Evolutionary conservation across 1,139 yeast genomes (phyloP), one percentile per base, ranked within the genome.

Genomic region (Hanseniaspora uvarum): DNA sequence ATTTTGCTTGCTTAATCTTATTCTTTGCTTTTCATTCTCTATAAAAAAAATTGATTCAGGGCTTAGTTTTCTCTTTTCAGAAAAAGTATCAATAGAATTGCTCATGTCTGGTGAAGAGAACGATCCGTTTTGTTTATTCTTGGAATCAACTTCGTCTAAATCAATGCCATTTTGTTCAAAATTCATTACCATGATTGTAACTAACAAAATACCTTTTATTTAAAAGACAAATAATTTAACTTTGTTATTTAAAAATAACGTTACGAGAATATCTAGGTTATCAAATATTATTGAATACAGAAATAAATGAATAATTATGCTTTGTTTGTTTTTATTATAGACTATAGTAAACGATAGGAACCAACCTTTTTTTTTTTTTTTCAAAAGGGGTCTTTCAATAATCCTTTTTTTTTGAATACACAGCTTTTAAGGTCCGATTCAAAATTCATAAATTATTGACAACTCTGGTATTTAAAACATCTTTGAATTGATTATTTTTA

Each of bases 121-220:
- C 3, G 38, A 19, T 8, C 16, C 14, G 2, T n/a, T 41, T n/a
- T 18, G 16, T 41, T 44, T 18, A 12, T 30, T 31, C 31, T 19
- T 44, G 6, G 37, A 44, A 14, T 31, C 49, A 33, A 50, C 18
- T n/a, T 39, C 38, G 5, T 7, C 12, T 6, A 50, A 26, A 30
- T 50, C 53, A 37, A 50, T 50, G 2, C 53, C 53, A 44, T 50
- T 50, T 37, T 50, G 53, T 30, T 50, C 53, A 30, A 43, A 50
- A 30, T 50, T 50, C 53, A 50, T 50, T 4, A 41, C 45, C 52
- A 47, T 47, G n/a, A 36, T 14, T 37, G 5, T 26, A 16, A n/a
- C 21, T 31, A 34, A 19, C 16, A 6, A 18, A 28, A 19, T 26
- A n/a, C n/a, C n/a, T n/a, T n/a, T n/a, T n/a, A n/a, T n/a, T n/a